A percentile compares a stretch with the other conserved stretches of the same genome.
phyloP scores from a whole-genome alignment of 1,139 yeast species.

The Kodamaea derodonti region DNA sequence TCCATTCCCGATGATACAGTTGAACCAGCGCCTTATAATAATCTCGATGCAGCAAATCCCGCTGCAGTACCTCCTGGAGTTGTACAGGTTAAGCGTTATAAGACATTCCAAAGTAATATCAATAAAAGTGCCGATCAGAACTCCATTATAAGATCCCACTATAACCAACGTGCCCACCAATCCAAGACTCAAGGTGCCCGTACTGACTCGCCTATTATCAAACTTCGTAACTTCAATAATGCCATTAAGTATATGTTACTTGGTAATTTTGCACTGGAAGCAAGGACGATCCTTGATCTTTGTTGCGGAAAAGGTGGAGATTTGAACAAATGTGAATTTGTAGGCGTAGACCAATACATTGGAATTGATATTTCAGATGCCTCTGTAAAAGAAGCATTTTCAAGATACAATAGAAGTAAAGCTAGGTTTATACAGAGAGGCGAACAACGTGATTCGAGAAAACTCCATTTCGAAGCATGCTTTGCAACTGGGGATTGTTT shows the following conservation, averaged over 20 bases:
- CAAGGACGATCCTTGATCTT: slow-evolving; percentile 56
- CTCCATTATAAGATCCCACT: slow-evolving; percentile 73
- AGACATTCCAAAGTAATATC: slow-evolving; percentile 40
- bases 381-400: slow-evolving; percentile 79
- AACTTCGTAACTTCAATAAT: slow-evolving; percentile 84
- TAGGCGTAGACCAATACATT: slow-evolving; percentile 68
- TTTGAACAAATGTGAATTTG: slow-evolving; percentile 80
- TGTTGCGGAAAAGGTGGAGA: slow-evolving; percentile 99
- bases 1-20: slow-evolving; percentile 7
- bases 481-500: slow-evolving; percentile 93
- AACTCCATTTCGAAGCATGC: slow-evolving; percentile 64
- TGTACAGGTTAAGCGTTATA: slow-evolving; percentile 20
- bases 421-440: slow-evolving; percentile 33
- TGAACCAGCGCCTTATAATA: slow-evolving; percentile 29
- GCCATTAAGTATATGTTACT: slow-evolving; percentile 86
- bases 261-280: slow-evolving; percentile 56
- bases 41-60: slow-evolving; percentile 31
- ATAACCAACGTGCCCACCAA: slow-evolving; percentile 77
- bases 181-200: slow-evolving; percentile 61
- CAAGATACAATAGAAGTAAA: slow-evolving; percentile 55
- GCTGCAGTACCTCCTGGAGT: slow-evolving; percentile 14
- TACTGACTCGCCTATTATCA: slow-evolving; percentile 76
- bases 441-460: slow-evolving; percentile 43
- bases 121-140: slow-evolving; percentile 41
- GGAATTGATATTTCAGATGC: slow-evolving; percentile 93